Base-by-base conservation (phyloP, 2,329 filamentous ascomycete species). In the Alternaria solani region DNA sequence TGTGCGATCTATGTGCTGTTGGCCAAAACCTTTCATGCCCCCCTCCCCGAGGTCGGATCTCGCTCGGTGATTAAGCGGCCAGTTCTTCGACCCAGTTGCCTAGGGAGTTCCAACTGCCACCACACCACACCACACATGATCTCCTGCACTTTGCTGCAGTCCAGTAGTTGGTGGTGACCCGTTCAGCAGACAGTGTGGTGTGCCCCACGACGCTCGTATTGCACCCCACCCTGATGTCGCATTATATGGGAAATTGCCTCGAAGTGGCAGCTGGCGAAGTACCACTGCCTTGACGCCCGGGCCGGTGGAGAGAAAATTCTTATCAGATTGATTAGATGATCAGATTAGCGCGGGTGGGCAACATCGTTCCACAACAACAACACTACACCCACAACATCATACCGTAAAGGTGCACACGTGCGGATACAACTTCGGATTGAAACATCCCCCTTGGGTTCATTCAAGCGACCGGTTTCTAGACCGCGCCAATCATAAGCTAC, bases 241-340 rank as follows among this genome's bases (percentile, higher is more conserved):
- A 23, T 36, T 32, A 30, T 55, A 23, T 44, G 47, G 55, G 42
- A 52, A 26, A 20, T 9, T 9, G 4, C 16, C 65, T 59, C 34
- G 14, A 58, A 59, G 16, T 8, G 61, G 65, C 57, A 66, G 61
- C 51, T 64, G 26, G 14, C 16, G 46, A 18, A 11, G 41, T 16
- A 36, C 4, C 4, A 1, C 20, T 28, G 7, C 28, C 59, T 65
- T 64, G 59, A 63, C 66, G 61, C 63, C 57, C 32, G 62, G 59
- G 12, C 32, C 7, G 9, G 25, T 25, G 41, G 41, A 26, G 57
- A 52, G 53, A 47, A 59, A 61, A 63, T 55, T 66, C 66, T 70
- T 69, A 72, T 72, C 69, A 62, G 66, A 68, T 67, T 66, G 68
- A 70, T 72, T 68, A 72, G 61, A 68, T 69, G 55, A 66, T 66